Base-by-base conservation (phyloP, 257 asterid species). In the Nicotiana knightiana region DNA sequence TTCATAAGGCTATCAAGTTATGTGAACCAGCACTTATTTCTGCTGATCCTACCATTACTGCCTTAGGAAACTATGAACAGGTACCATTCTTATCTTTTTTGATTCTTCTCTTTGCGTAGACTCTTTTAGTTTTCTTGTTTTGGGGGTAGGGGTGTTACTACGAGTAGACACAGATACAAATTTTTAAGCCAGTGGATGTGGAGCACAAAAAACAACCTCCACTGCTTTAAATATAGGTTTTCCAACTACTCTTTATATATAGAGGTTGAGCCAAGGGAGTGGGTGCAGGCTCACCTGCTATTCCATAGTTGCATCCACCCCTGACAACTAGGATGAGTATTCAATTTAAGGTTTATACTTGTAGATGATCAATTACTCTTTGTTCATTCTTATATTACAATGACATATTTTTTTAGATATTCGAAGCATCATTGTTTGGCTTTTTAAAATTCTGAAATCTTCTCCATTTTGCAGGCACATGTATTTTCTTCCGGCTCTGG, bases 21-120 rank as follows among this genome's bases (percentile, higher is more conserved):
- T 89, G 93, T 33, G 97, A 91, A 85, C 92, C 37, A 39, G 97
- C 97, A 79, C 83, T 96, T 86, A 88, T 93, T 80, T 84, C 90
- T 53, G 90, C 93, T 39, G 94, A 93, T 85, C 97, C 97, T 39
- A 85, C 84, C 35, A 79, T 92, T 54, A 89, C 80, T 33, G 39
- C 86, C 11, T 79, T 96, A 79, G 99, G 98, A 83, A 92, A 86
- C 85, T 96, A 94, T 73, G 98, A 93, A 85, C 94, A 89, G 97
- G 98, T 92, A n/a, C 10, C 30, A 21, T 81, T 26, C 63, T 24
- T 15, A 54, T 33, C 57, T 39, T 48, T 54, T 15, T 13, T 21
- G 24, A 21, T 21, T 21, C 24, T n/a, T 35, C 3, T 63, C 77
- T 43, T 70, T 43, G n/a, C 13, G 35, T 37, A 21, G 10, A 70